Base-by-base conservation (phyloP, 148 eudicot genomes). In the Chenopodium quinoa region DNA sequence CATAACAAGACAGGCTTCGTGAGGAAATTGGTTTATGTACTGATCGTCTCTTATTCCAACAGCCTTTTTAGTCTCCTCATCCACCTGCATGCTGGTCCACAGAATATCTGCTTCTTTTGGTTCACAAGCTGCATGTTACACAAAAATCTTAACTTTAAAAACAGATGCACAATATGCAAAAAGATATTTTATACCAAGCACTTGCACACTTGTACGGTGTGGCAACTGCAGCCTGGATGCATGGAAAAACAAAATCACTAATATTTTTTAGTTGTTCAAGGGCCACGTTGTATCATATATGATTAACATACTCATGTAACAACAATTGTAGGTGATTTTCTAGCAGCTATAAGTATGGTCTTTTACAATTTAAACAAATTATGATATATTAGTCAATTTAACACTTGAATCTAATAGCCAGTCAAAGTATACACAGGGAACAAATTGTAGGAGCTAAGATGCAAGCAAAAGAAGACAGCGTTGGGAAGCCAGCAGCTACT, bases 1-100 rank as follows among this genome's bases (percentile, higher is more conserved):
- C 99, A 96, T 96, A 69, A 96, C 99, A 82, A 96, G 89, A 87
- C 99, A 96, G 37, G 99, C 97, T 86, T 96, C 99, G 71, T 81
- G 90, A 70, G 99, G 99, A 86, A 94, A 96, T 80, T 96, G 99
- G 84, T 96, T 96, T 27, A 90, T 73, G 88, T 88, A 94, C 80
- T 94, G 97, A 76, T 90, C 88, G 82, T 96, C 97, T 76, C 85
- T 94, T 80, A 96, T 84, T 79, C 98, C 99, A 77, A 84, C 86
- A 79, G 94, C 98, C 78, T 88, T 92, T 91, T 83, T 94, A 67
- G 83, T 84, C 60, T 94, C 99, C 84, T 94, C 99, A 81, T 96
- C 99, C 80, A 96, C 88, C 90, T 96, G 98, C 91, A 87, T 79
- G 83, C 94, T 81, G 75, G 99, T 96, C 99, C 99, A 96, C 80